Evolutionary conservation across 768 basidiomycete genomes (phyloP).

Genomic region (Mycena metata): DNA sequence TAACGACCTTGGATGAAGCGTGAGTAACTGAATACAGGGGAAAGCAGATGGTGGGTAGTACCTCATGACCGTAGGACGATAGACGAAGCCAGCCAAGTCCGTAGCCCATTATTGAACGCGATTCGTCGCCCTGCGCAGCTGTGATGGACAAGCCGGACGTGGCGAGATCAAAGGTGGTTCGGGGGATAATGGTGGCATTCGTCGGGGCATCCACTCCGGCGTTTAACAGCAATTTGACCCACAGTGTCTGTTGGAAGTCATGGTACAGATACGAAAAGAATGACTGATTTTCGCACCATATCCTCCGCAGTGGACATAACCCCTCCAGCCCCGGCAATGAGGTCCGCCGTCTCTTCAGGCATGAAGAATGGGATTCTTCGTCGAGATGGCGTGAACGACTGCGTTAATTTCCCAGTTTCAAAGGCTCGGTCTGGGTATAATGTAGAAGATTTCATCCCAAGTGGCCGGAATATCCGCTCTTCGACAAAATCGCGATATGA

Average conservation of each 20-base stretch:
- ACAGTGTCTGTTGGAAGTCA: constrained; percentile 49
- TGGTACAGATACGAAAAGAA: not conserved
- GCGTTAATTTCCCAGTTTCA: constrained; percentile 43
- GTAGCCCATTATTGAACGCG: constrained; percentile 51
- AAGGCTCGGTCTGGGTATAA: constrained; percentile 51
- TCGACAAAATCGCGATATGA: constrained; percentile 56
- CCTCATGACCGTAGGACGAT: constrained; percentile 58
- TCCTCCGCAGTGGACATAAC: constrained; percentile 59
- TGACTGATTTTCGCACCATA: constrained; percentile 49
- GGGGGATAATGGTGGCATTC: constrained; percentile 51
- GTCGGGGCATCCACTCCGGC: constrained; percentile 48
- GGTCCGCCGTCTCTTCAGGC: constrained; percentile 40
- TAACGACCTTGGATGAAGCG: constrained; percentile 45
- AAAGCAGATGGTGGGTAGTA: constrained; percentile 30
- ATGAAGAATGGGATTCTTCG: constrained; percentile 36
- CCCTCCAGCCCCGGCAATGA: constrained; percentile 56
- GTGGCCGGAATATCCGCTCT: constrained; percentile 55
- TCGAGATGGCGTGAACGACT: constrained; percentile 27
- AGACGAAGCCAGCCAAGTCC: constrained; percentile 58
- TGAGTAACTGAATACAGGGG: not conserved
- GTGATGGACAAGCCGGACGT: constrained; percentile 47
- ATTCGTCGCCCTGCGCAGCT: constrained; percentile 31
- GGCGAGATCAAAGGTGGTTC: constrained; percentile 30
- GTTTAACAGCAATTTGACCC: constrained; percentile 54
- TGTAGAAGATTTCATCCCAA: constrained; percentile 58